A percentile compares a stretch with the other conserved stretches of the same genome.
Evolutionary conservation across 1,284 basidiomycete genomes (phyloP).

Genomic region (Mycocalia duriaeana): DNA sequence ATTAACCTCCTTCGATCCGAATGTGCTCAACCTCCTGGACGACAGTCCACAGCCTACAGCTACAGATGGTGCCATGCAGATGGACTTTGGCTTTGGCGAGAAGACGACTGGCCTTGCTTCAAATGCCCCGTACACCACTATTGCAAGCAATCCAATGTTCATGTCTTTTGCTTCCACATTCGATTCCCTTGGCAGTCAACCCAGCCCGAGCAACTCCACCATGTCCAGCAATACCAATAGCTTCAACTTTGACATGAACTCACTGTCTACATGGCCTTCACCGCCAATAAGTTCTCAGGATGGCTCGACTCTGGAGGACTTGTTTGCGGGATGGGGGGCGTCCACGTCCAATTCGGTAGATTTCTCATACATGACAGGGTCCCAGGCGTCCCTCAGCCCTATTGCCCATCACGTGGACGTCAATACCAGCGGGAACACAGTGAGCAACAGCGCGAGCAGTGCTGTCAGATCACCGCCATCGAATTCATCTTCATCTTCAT

Average conservation of each 20-base stretch:
- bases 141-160: conserved; percentile 74
- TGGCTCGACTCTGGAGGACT: conserved; percentile 45
- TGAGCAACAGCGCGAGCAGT: background rate
- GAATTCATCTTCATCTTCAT: conserved; percentile 27
- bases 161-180: conserved; percentile 73
- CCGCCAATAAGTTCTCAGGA: conserved; percentile 30
- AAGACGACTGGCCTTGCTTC: conserved; percentile 31
- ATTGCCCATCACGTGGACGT: conserved; percentile 39
- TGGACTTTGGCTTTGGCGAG: conserved; percentile 51
- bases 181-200: background rate
- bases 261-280: conserved; percentile 37
- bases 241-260: conserved; percentile 36
- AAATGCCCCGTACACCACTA: conserved; percentile 58
- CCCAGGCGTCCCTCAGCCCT: conserved; percentile 49
- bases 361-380: conserved; percentile 37
- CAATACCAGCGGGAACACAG: conserved; percentile 5
- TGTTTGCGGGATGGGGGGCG: conserved; percentile 51
- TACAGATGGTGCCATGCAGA: conserved; percentile 51
- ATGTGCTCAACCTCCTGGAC: conserved; percentile 55
- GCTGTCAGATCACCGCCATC: conserved; percentile 23
- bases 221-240: conserved; percentile 20
- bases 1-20: conserved; percentile 62
- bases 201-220: conserved; percentile 14
- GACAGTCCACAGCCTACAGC: conserved; percentile 47
- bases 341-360: conserved; percentile 39